Conservation (phyloP, 208 protist genomes). For the Acanthamoeba healyi region DNA sequence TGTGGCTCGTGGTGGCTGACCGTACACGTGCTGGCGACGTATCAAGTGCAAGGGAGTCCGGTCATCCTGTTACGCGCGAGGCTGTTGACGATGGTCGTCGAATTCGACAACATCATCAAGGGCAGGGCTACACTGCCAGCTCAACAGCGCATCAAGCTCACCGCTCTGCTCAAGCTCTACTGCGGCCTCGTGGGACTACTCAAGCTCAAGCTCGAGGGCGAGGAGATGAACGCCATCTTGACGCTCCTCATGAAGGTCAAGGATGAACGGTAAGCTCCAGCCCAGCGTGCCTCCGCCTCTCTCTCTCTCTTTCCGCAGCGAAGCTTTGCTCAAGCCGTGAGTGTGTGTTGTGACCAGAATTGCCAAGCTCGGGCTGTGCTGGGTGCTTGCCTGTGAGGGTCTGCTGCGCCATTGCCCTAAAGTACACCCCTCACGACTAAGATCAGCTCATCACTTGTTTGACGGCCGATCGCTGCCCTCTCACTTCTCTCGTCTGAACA, state of each 20-base stretch:
- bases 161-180: slow-evolving; percentile 33
- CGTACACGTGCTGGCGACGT: neutral
- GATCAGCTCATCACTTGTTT: too few relatives aligned
- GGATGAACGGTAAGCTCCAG: neutral
- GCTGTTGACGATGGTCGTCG: neutral
- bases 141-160: slow-evolving; percentile 2
- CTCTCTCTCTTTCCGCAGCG: neutral
- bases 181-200: slow-evolving; percentile 43
- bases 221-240: slow-evolving; percentile 54
- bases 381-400: slow-evolving; percentile 1
- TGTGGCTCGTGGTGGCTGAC: too few relatives aligned
- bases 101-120: neutral
- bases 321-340: too few relatives aligned
- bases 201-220: slow-evolving; percentile 34
- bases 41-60: neutral
- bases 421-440: neutral
- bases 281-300: neutral
- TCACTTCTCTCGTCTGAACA: neutral
- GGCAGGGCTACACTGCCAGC: neutral
- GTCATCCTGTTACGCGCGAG: neutral
- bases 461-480: neutral
- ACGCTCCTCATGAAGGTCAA: neutral
- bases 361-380: slow-evolving; percentile 41
- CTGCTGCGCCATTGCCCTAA: slow-evolving; percentile 3
- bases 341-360: neutral